Conservation (phyloP, 148 eudicot genomes). For the Suaeda aralocaspica region DNA sequence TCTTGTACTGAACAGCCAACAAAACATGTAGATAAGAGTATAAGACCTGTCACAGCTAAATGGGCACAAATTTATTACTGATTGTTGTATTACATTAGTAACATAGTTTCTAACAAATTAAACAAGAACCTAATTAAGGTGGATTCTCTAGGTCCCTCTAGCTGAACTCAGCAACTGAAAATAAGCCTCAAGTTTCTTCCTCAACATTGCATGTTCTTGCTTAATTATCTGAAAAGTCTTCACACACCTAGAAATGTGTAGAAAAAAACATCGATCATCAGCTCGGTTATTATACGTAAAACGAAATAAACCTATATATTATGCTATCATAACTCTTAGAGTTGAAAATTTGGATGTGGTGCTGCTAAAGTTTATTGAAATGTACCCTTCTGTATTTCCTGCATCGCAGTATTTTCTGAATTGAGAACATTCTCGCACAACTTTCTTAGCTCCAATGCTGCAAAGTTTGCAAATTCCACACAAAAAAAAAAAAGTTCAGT, state of each 20-base stretch:
- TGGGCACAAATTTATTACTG: constrained; percentile 1
- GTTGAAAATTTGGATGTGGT: too few species aligned
- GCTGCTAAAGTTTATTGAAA: not conserved
- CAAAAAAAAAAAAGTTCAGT: not conserved
- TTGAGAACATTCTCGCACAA: constrained; percentile 52
- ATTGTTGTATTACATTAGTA: not conserved
- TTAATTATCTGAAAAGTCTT: constrained; percentile 57
- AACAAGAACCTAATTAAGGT: not conserved
- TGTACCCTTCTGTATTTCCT: constrained; percentile 61
- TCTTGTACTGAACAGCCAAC: too few species aligned
- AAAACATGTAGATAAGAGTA: too few species aligned
- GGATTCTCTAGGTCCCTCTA: constrained; percentile 6
- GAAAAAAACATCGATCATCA: constrained; percentile 7
- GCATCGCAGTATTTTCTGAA: constrained; percentile 64
- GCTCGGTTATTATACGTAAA: not conserved
- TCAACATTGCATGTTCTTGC: constrained; percentile 53
- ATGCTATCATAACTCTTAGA: not conserved
- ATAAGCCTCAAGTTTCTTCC: constrained; percentile 63
- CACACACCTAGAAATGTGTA: constrained; percentile 42
- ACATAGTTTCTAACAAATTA: not conserved
- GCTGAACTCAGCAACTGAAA: constrained; percentile 37
- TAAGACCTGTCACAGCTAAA: not conserved
- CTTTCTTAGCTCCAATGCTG: constrained; percentile 87
- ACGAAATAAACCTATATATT: not conserved
- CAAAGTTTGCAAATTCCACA: constrained; percentile 21